phyloP scores from a whole-genome alignment of 225 moss, liverwort and hornwort species.

The Pseudoscleropodium purum region DNA sequence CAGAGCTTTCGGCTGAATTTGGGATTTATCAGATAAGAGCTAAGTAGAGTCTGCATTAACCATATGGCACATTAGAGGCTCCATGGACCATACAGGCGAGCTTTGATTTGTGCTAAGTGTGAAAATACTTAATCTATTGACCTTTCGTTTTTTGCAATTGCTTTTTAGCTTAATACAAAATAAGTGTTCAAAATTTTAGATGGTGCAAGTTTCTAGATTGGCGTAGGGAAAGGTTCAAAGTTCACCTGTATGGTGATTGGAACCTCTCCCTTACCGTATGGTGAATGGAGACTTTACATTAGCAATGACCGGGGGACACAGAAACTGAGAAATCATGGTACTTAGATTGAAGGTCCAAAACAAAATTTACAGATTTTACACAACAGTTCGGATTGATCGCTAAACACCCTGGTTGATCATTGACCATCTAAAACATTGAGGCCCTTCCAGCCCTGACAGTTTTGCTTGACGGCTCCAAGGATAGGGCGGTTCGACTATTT shows the following conservation, averaged over 20 bases:
- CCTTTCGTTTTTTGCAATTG: background rate
- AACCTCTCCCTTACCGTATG: background rate
- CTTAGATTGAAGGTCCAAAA: background rate
- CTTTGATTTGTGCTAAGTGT: background rate
- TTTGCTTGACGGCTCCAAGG: background rate
- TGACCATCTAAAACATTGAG: background rate
- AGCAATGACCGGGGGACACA: background rate
- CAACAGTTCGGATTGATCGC: background rate
- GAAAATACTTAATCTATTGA: background rate
- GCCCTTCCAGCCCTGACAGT: background rate
- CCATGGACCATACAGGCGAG: background rate
- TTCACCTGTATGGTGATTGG: background rate
- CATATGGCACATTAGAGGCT: background rate
- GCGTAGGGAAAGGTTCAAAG: background rate
- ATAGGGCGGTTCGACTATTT: background rate
- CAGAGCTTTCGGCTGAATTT: slow-evolving; percentile 17
- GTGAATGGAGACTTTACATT: background rate
- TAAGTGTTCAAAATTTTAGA: background rate
- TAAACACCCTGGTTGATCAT: background rate
- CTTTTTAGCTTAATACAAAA: too few species aligned
- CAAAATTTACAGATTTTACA: background rate
- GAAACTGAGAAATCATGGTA: background rate
- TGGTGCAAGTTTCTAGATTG: background rate
- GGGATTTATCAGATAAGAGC: background rate
- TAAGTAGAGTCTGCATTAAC: background rate